Percentiles rank a stretch among this genome's conserved stretches.
These are phyloP conservation scores for Discostella pseudostelligera DNA, from an alignment of 108 stramenopile species.

Conservation along the genomic window DNA sequence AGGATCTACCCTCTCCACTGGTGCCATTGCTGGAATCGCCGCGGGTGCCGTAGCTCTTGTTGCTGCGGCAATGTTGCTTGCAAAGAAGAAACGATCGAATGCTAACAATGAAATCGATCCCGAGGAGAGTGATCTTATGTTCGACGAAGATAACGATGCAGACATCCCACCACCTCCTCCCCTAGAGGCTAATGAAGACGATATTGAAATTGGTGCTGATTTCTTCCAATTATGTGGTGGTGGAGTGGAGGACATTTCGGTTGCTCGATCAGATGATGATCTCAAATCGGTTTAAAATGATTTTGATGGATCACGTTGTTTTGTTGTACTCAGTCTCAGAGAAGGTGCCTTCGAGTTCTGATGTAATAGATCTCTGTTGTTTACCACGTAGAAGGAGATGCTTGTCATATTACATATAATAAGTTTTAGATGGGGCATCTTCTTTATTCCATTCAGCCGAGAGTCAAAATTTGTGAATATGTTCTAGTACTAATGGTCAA, in stretches of 20 bases:
- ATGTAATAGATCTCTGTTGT: not conserved
- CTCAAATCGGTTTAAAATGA: constrained; percentile 1
- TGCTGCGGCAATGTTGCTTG: not conserved
- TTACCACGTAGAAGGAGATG: too few species aligned
- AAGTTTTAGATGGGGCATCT: too few species aligned
- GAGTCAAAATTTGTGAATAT: too few species aligned
- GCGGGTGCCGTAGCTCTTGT: not conserved
- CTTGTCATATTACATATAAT: too few species aligned
- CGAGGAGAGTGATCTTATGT: constrained; percentile 6
- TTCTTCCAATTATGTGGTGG: constrained; percentile 1
- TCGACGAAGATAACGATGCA: constrained; percentile 1
- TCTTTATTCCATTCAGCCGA: too few species aligned
- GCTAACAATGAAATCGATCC: not conserved
- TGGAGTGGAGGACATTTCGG: not conserved
- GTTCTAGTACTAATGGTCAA: too few species aligned
- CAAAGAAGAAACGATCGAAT: not conserved
- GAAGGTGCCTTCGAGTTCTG: not conserved
- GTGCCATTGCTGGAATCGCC: constrained; percentile 2
- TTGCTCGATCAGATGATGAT: not conserved
- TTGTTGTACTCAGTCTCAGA: not conserved
- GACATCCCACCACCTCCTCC: constrained; percentile 11
- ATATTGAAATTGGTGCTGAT: constrained; percentile 2
- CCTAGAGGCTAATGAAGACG: constrained; percentile 7
- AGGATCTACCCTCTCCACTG: not conserved
- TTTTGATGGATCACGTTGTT: not conserved